Evolutionary conservation across 148 eudicot genomes (phyloP).

Genomic region (Amaranthus cruentus): DNA sequence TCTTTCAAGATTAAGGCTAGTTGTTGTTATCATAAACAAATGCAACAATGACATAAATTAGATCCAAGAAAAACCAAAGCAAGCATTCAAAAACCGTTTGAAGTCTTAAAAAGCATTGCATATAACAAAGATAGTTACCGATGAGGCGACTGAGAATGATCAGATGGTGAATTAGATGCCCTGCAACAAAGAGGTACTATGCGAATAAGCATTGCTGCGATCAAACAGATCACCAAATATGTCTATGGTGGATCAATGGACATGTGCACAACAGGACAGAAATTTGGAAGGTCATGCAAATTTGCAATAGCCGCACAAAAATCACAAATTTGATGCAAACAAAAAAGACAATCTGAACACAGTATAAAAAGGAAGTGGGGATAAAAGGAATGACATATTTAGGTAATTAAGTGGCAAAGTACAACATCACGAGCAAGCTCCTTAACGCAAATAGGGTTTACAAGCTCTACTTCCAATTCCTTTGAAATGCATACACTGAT

Average conservation of each 20-base stretch:
- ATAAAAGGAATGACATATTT: neutral
- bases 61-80: neutral
- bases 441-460: neutral
- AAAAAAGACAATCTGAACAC: neutral
- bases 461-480: neutral
- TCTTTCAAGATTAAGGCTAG: no score
- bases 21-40: neutral
- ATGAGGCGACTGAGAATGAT: slow-evolving; percentile 45
- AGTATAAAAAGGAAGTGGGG: no score
- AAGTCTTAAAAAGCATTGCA: neutral
- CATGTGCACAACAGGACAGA: neutral
- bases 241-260: neutral
- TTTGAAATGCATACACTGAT: neutral
- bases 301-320: neutral
- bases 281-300: neutral
- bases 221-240: neutral
- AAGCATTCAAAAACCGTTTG: no score
- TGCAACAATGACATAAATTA: slow-evolving; percentile 1
- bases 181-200: slow-evolving; percentile 29
- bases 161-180: slow-evolving; percentile 56
- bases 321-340: neutral
- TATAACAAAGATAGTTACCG: slow-evolving; percentile 37
- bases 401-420: neutral
- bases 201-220: slow-evolving; percentile 8
- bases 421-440: neutral